Evolutionary conservation across 352 stramenopile genomes (phyloP).

Genomic region (Phytophthora pistaciae): DNA sequence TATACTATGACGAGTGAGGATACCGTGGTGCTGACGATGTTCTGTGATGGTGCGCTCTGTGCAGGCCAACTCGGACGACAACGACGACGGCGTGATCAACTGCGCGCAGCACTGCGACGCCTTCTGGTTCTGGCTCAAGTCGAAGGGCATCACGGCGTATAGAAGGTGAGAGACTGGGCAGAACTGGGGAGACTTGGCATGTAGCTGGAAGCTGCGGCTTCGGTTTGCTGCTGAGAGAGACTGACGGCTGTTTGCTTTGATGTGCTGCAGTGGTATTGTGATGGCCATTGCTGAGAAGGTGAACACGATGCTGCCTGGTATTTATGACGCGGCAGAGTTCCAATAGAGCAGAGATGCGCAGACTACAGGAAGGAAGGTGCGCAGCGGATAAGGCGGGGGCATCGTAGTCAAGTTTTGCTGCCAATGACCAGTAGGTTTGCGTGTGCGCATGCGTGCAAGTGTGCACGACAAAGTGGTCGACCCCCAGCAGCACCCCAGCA

Average conservation of each 20-base stretch:
- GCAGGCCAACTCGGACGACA: constrained; percentile 86
- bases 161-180: constrained; percentile 62
- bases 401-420: not conserved
- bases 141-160: constrained; percentile 95
- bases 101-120: constrained; percentile 96
- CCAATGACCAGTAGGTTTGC: not conserved
- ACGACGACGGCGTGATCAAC: constrained; percentile 90
- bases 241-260: constrained; percentile 20
- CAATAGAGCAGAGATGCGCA: constrained; percentile 67
- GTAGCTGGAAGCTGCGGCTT: not conserved
- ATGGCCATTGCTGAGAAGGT: constrained; percentile 98
- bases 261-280: constrained; percentile 93
- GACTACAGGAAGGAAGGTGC: not conserved
- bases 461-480: not conserved
- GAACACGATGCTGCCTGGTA: constrained; percentile 97
- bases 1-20: not conserved
- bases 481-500: not conserved
- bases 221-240: not conserved
- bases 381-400: not conserved
- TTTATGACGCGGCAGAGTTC: constrained; percentile 96
- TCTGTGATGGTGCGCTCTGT: constrained; percentile 30
- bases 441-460: not conserved
- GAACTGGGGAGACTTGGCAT: not conserved
- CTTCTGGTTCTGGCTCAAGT: constrained; percentile 98
- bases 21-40: not conserved